Base-by-base conservation (phyloP, 139 green algal genomes). In the Chlorella ohadii region DNA sequence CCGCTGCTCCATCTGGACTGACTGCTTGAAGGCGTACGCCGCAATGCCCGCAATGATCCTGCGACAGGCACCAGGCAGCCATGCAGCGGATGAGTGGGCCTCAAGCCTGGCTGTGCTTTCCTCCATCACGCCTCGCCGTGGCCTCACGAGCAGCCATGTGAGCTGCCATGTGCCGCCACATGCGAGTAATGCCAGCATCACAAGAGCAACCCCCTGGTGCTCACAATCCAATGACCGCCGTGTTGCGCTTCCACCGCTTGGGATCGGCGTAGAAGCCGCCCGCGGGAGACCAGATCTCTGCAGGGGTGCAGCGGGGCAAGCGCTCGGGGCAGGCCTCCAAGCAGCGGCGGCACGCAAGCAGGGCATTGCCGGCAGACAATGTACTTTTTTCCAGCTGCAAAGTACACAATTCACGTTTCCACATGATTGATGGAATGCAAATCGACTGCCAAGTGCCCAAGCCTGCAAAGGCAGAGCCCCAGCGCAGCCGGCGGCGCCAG, bases 181-280 rank as follows among this genome's bases (percentile, higher is more conserved):
- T n/a, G n/a, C n/a, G n/a, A n/a, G n/a, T n/a, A n/a, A n/a, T 51
- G 44, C 7, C 44, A 51, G 44, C 44, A 51, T 51, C 7, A 51
- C 51, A 19, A 59, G 12, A 59, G 51, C 51, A 23, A 13, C 51
- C 11, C 15, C 51, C 51, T 13, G 15, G 51, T 22, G 51, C 86
- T 87, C 72, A 90, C 86, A 16, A 34, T 36, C 39, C 77, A 17
- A 34, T 79, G 20, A 91, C 4, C 3, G 66, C n/a, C 9, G 84
- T 88, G 66, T 88, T 88, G 38, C 87, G 85, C 73, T 39, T 84
- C 87, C 87, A 91, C 15, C 65, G n/a, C 65, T 78, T 83, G 33
- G 87, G 87, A 25, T 91, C 87, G 20, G 87, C 61, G 56, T 66
- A 91, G 19, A 86, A 91, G 57, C 87, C 87, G 31, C 87, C 87